Evolutionary conservation across 2,329 filamentous ascomycete genomes (phyloP), one percentile per base, ranked within the genome.

Genomic region (Chalara sp.): DNA sequence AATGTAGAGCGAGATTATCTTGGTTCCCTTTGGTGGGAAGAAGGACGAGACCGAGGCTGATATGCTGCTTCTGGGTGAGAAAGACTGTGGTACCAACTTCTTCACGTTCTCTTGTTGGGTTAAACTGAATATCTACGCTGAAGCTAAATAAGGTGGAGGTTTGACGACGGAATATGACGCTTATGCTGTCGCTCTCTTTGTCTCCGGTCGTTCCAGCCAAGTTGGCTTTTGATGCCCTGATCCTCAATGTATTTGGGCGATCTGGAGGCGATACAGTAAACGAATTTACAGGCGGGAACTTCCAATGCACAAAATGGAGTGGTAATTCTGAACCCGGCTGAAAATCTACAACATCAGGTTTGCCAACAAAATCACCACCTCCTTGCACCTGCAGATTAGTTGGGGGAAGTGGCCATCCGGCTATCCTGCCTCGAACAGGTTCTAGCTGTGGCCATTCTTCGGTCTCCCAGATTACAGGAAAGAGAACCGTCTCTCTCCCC

Each of bases 281-380:
- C 51, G 66, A 69, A 49, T 63, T 64, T 0, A 68, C 65, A 1
- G 78, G 79, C 5, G 71, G 75, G 3, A 80, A 70, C n/a, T n/a
- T n/a, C 69, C 78, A 80, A 66, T 78, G 70, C 2, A 76, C 70
- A 54, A 83, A 76, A 58, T 82, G 75, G 1, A 67, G 65, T 5
- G 79, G 79, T 0, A 82, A 63, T 1, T 61, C 55, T 1, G 68
- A 68, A 0, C 66, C 67, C 0, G 70, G 66, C 6, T 63, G 56
- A 58, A 81, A 81, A 30, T 53, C 40, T 46, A 76, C 64, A 6
- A 60, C 55, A 56, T 81, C 76, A 1, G 68, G 67, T 12, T 68
- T 68, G 6, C 63, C 59, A 51, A 70, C 70, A 56, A 66, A 72
- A 5, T 73, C 71, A 33, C 75, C 68, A 40, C 61, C 44, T 11